phyloP scores from a whole-genome alignment of 2,329 filamentous ascomycete genomes.

The Parastagonospora avenae region DNA sequence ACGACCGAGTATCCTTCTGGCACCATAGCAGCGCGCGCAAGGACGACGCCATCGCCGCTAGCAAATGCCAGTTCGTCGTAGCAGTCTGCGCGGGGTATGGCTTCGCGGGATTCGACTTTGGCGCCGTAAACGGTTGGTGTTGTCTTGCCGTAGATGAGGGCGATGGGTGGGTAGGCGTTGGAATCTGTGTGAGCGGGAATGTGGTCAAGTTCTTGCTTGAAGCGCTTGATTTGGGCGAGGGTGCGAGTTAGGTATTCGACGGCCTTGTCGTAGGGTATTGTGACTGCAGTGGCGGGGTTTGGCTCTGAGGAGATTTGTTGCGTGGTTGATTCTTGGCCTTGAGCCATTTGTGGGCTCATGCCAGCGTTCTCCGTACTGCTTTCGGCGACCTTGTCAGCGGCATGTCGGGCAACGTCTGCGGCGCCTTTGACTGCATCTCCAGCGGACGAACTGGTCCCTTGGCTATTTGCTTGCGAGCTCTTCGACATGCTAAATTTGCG shows the following conservation, averaged over 20 bases:
- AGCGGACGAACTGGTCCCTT: constrained; percentile 6
- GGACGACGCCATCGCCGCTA: constrained; percentile 85
- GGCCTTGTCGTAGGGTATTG: constrained; percentile 61
- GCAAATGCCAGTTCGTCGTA: constrained; percentile 90
- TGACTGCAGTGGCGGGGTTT: constrained; percentile 49
- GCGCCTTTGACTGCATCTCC: constrained; percentile 14
- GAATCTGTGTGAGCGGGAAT: constrained; percentile 60
- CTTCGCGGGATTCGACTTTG: constrained; percentile 72
- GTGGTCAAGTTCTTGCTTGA: constrained; percentile 76
- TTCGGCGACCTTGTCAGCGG: constrained; percentile 33
- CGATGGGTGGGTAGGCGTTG: constrained; percentile 82
- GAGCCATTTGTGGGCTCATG: constrained; percentile 56
- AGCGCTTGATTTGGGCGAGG: constrained; percentile 71
- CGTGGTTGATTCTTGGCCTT: constrained; percentile 33
- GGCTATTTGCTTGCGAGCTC: constrained; percentile 15
- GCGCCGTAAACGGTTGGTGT: constrained; percentile 85
- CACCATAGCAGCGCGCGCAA: constrained; percentile 84
- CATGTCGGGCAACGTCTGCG: constrained; percentile 31
- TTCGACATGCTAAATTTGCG: constrained; percentile 48
- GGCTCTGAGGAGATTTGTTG: constrained; percentile 25
- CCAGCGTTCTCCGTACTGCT: constrained; percentile 36
- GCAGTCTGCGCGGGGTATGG: constrained; percentile 74
- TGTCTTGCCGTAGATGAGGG: constrained; percentile 84
- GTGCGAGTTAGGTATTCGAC: constrained; percentile 75
- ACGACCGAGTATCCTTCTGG: constrained; percentile 78